Conservation (phyloP, 2,329 filamentous ascomycete species). For the Cyclaneusma minus region DNA sequence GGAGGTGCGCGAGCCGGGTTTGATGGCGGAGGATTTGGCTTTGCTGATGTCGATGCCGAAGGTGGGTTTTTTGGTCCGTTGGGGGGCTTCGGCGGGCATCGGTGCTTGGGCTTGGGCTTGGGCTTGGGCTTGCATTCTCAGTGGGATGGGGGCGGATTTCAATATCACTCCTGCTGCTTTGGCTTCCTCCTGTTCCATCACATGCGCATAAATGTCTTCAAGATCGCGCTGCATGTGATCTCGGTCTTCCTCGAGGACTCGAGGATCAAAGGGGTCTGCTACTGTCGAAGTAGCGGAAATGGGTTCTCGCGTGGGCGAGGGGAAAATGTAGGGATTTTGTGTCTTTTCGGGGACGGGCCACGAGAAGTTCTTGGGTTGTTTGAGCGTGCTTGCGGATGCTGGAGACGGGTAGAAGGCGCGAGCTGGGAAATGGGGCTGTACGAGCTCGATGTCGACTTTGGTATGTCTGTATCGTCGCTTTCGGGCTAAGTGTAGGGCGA, state of each 20-base stretch:
- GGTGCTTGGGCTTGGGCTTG: conserved; percentile 14
- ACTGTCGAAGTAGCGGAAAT: conserved; percentile 27
- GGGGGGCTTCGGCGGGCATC: conserved; percentile 27
- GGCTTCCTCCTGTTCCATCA: conserved; percentile 74
- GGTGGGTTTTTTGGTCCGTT: conserved; percentile 28
- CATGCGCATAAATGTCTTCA: conserved; percentile 80
- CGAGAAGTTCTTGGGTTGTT: conserved; percentile 27
- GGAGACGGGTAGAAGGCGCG: conserved; percentile 8
- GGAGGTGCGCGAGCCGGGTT: conserved; percentile 38
- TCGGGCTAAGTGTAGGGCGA: conserved; percentile 45
- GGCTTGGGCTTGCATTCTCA: conserved; percentile 10
- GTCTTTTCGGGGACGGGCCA: conserved; percentile 29
- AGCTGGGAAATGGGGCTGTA: conserved; percentile 25
- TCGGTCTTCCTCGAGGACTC: conserved; percentile 59
- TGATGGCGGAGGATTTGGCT: conserved; percentile 22
- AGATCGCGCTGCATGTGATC: conserved; percentile 67
- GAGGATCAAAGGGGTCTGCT: conserved; percentile 55
- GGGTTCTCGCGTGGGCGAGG: conserved; percentile 21
- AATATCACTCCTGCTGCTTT: conserved; percentile 39
- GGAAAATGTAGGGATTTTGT: conserved; percentile 27
- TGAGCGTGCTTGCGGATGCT: conserved; percentile 18
- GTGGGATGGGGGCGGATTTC: conserved; percentile 23
- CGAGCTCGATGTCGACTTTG: conserved; percentile 17
- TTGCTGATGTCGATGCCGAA: conserved; percentile 24
- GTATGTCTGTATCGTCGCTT: conserved; percentile 23